These are phyloP conservation scores for Pseudogymnoascus pannorum DNA, from an alignment of 2,329 filamentous ascomycete species.

Conservation along the genomic window DNA sequence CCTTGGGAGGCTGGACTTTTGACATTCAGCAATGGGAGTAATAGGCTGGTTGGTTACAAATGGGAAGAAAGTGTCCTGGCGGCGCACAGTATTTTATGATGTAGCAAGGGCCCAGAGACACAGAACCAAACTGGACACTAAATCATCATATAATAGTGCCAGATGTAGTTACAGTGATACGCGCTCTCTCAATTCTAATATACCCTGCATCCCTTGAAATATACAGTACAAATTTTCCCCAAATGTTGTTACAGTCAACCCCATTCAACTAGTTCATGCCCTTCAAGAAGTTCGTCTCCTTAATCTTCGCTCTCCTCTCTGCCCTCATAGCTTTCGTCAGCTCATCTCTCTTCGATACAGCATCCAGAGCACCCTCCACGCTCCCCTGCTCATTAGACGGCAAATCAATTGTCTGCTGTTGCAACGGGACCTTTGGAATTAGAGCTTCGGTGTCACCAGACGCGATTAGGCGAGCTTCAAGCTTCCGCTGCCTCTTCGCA, in stretches of 20 bases:
- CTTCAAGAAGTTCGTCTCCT: slow-evolving; percentile 81
- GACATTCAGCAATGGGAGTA: background rate
- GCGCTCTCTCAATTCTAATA: background rate
- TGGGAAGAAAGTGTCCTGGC: background rate
- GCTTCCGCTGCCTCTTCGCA: slow-evolving; percentile 51
- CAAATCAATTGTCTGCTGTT: slow-evolving; percentile 72
- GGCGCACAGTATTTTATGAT: background rate
- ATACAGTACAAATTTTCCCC: background rate
- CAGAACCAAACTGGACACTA: background rate
- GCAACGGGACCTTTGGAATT: slow-evolving; percentile 63
- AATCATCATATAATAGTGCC: background rate
- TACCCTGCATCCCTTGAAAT: background rate
- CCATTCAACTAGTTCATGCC: slow-evolving; percentile 49
- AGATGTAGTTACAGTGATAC: background rate
- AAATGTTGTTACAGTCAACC: slow-evolving; percentile 15
- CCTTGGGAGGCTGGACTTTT: background rate
- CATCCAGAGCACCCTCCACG: slow-evolving; percentile 36
- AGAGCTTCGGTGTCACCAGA: slow-evolving; percentile 60
- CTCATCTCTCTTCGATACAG: slow-evolving; percentile 47
- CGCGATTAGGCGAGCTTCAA: slow-evolving; percentile 53
- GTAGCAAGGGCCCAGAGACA: background rate
- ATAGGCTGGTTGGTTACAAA: background rate
- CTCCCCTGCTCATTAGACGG: slow-evolving; percentile 35
- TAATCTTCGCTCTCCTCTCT: slow-evolving; percentile 69
- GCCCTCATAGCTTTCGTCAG: slow-evolving; percentile 65